A percentile compares a stretch with the other conserved stretches of the same genome.
Evolutionary conservation across 768 basidiomycete genomes (phyloP).

Genomic region (Psilocybe sp.): DNA sequence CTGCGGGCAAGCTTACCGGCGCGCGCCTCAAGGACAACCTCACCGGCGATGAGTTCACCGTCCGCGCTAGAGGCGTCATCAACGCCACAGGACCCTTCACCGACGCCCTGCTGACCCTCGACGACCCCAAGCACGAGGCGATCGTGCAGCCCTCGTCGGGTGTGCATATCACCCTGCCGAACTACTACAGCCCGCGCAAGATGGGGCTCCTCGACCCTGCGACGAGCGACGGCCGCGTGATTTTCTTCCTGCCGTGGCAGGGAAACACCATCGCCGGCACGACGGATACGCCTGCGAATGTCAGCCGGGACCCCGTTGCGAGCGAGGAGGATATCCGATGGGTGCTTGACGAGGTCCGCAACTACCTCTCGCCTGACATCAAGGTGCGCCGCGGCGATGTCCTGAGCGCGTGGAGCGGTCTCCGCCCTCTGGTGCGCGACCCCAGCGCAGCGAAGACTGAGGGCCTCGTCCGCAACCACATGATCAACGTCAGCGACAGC

Average conservation of each 20-base stretch:
- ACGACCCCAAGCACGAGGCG: slow-evolving; percentile 70
- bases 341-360: slow-evolving; percentile 90
- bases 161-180: slow-evolving; percentile 94
- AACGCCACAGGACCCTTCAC: slow-evolving; percentile 97
- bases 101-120: slow-evolving; percentile 81
- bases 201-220: slow-evolving; percentile 96
- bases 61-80: slow-evolving; percentile 88
- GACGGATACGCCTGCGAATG: slow-evolving; percentile 79
- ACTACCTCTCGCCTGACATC: slow-evolving; percentile 90
- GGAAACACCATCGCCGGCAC: slow-evolving; percentile 97
- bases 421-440: slow-evolving; percentile 87
- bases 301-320: slow-evolving; percentile 74
- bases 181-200: slow-evolving; percentile 91
- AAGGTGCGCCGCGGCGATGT: slow-evolving; percentile 93
- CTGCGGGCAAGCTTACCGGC: slow-evolving; percentile 63
- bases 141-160: slow-evolving; percentile 94
- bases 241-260: slow-evolving; percentile 99
- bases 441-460: slow-evolving; percentile 70
- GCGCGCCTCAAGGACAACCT: slow-evolving; percentile 79
- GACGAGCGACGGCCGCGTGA: slow-evolving; percentile 94
- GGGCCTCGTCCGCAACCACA: slow-evolving; percentile 88
- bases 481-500: slow-evolving; percentile 78
- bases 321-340: slow-evolving; percentile 94
- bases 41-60: slow-evolving; percentile 78
- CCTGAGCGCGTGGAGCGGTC: slow-evolving; percentile 90